Base-by-base conservation (phyloP, 495 filamentous ascomycete species). In the Penicillium daleae region DNA sequence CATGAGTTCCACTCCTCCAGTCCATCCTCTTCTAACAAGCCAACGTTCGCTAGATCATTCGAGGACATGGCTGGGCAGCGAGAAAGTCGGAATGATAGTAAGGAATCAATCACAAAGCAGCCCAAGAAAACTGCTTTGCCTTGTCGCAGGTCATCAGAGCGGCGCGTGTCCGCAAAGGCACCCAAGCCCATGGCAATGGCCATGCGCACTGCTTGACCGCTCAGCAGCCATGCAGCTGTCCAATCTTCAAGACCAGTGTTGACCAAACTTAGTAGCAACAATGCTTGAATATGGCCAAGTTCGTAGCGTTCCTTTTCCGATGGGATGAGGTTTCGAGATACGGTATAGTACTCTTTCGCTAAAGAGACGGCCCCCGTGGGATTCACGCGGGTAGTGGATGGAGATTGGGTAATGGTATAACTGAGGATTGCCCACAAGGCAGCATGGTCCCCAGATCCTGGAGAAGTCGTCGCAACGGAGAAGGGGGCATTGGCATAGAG, bases 1-100 rank as follows among this genome's bases (percentile, higher is more conserved):
- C 89, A 92, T 2, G 84, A 85, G 61, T 89, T 86, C 89, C 88
- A 91, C 71, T 92, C 88, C 61, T 92, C 89, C 21, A 87, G 69
- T 6, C 86, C 89, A 70, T 89, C 85, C 70, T 90, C 86, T 60
- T 84, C 80, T 12, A 88, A 65, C 10, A 79, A 67, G 2, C 80
- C 76, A 33, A 84, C 66, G 4, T 72, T 60, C 10, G 68, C 62
- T 17, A 87, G 55, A 61, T 87, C 82, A 35, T 80, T 76, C 3
- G 77, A 60, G 37, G 73, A 76, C 49, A 92, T 75, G 62, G 85
- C 83, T 12, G 87, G 83, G 19, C 80, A 78, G 32, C 78, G 74
- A 0, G 73, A 76, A 6, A 87, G 71, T 17, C 85, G 81, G 29
- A 85, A 77, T 8, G 89, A 86, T 13, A 90, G 74, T 15, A 90